phyloP scores from a whole-genome alignment of 805 yeast species.

The Trichomonascus vanleenenianus region DNA sequence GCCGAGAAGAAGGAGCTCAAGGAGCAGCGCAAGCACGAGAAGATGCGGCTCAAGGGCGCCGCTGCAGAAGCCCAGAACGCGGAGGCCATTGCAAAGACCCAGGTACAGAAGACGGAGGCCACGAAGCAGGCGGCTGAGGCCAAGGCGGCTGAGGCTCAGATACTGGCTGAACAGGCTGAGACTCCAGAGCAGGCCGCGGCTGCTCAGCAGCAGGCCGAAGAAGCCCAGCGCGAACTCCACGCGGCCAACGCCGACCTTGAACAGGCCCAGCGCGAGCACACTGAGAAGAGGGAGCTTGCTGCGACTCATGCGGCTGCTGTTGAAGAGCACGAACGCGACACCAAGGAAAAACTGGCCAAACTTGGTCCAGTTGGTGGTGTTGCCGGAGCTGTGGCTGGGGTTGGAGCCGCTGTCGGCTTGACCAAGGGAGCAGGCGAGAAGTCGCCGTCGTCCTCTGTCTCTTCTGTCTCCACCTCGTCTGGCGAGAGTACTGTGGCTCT shows the following conservation, averaged over 20 bases:
- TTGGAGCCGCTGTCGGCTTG: not conserved
- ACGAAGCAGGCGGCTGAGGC: constrained; percentile 19
- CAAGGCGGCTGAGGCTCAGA: constrained; percentile 3
- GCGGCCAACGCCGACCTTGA: constrained; percentile 11
- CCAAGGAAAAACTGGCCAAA: not conserved
- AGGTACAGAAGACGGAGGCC: constrained; percentile 17
- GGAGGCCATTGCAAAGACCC: constrained; percentile 22
- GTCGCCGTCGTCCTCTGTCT: no score
- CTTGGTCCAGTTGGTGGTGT: not conserved
- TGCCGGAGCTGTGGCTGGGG: not conserved
- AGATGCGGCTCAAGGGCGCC: constrained; percentile 16
- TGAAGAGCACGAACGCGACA: constrained; percentile 3
- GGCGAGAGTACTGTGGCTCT: no score
- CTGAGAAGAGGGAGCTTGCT: constrained; percentile 12
- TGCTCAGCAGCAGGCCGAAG: not conserved
- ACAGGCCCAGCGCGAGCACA: not conserved
- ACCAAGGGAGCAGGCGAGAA: not conserved
- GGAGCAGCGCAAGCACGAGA: constrained; percentile 12
- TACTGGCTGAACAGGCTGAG: constrained; percentile 1
- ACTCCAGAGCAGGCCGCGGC: constrained; percentile 2
- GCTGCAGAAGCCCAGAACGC: constrained; percentile 21
- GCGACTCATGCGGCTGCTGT: constrained; percentile 17
- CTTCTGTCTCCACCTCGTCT: no score
- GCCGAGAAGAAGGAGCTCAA: constrained; percentile 17
- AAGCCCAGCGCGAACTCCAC: constrained; percentile 8